Conservation (phyloP, 139 green algal genomes). For the Microglena sp. region DNA sequence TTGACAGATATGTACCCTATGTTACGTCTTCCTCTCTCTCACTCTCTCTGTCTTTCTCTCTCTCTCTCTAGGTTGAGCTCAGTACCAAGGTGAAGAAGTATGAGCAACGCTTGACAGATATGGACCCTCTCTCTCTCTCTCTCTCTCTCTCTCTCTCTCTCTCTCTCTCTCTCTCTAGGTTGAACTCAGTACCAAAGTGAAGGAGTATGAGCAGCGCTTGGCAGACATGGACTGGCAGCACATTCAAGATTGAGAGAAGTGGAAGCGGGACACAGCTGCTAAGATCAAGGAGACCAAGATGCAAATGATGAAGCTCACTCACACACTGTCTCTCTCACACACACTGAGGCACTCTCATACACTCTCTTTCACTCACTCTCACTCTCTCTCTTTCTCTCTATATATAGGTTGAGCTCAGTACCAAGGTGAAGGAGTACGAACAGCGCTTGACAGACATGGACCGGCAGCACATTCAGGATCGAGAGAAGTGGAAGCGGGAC, state of each 20-base stretch:
- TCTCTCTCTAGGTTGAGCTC: too few species aligned
- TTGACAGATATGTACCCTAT: conserved; percentile 10
- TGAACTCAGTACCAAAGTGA: conserved; percentile 15
- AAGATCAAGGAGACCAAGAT: conserved; percentile 67
- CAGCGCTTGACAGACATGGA: conserved; percentile 14
- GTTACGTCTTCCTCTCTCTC: too few species aligned
- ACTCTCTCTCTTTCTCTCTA: conserved; percentile 27
- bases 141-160: not conserved
- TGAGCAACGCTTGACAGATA: conserved; percentile 21
- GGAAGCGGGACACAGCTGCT: conserved; percentile 52
- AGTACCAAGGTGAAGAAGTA: conserved; percentile 21
- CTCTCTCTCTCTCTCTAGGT: too few species aligned
- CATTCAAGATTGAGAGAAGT: conserved; percentile 68
- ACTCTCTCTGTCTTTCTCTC: not conserved
- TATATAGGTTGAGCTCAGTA: conserved; percentile 13
- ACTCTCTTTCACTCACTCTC: not conserved
- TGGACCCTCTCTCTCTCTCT: too few species aligned
- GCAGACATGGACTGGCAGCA: conserved; percentile 64
- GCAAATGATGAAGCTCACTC: conserved; percentile 50
- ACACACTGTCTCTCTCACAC: not conserved
- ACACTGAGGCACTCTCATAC: conserved; percentile 16
- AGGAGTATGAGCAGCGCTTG: conserved; percentile 28
- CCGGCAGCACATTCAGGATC: conserved; percentile 63
- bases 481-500: conserved; percentile 68
- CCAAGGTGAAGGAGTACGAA: conserved; percentile 28